These are phyloP conservation scores for Ophiostoma triangulosporum DNA, from an alignment of 2,329 filamentous ascomycete genomes.

Conservation along the genomic window DNA sequence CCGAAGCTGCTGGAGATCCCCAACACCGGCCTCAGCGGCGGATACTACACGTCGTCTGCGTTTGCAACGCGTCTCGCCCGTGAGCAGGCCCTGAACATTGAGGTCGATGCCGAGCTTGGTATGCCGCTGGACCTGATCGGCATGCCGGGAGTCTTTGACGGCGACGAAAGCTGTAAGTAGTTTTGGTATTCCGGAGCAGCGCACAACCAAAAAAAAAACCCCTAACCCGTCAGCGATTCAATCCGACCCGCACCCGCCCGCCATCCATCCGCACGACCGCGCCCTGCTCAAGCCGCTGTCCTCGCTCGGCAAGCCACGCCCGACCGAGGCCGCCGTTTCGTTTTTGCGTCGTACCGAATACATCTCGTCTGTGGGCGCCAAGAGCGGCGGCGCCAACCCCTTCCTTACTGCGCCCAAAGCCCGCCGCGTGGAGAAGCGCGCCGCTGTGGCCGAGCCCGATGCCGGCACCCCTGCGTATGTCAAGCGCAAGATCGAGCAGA, in stretches of 20 bases:
- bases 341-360: slow-evolving; percentile 96
- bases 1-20: slow-evolving; percentile 96
- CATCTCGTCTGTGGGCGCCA: slow-evolving; percentile 52
- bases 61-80: slow-evolving; percentile 82
- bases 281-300: slow-evolving; percentile 71
- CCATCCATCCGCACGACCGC: slow-evolving; percentile 71
- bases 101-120: slow-evolving; percentile 91
- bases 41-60: slow-evolving; percentile 77
- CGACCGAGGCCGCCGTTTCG: slow-evolving; percentile 64
- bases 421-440: slow-evolving; percentile 30
- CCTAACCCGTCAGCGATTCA: slow-evolving; percentile 54
- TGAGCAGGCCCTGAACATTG: slow-evolving; percentile 89
- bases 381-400: slow-evolving; percentile 21
- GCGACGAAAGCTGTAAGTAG: slow-evolving; percentile 73
- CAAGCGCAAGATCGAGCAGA: slow-evolving; percentile 52
- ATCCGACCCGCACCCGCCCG: slow-evolving; percentile 55
- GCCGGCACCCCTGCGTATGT: slow-evolving; percentile 52
- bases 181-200: not conserved
- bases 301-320: slow-evolving; percentile 71
- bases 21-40: slow-evolving; percentile 74
- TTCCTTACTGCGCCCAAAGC: slow-evolving; percentile 6
- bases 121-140: slow-evolving; percentile 95
- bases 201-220: too few species aligned
- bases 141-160: slow-evolving; percentile 87
- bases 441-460: slow-evolving; percentile 23